These are phyloP conservation scores for Nemania sp. DNA, from an alignment of 2,329 filamentous ascomycete genomes.

Conservation along the genomic window DNA sequence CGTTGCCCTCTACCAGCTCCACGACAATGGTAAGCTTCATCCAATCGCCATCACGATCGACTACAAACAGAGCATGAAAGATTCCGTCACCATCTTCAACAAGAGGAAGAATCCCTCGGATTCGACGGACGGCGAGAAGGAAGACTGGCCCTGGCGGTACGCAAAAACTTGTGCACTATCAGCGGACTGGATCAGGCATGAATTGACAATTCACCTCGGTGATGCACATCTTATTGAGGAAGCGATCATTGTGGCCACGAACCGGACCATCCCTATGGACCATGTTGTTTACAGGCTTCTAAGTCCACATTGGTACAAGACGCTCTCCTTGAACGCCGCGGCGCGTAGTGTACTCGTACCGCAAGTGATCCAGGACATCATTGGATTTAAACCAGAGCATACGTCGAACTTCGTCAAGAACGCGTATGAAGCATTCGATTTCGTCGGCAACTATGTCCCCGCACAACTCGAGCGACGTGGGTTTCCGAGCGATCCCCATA, in stretches of 20 bases:
- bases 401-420: slow-evolving; percentile 43
- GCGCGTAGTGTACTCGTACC: slow-evolving; percentile 50
- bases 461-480: slow-evolving; percentile 49
- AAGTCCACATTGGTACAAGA: slow-evolving; percentile 54
- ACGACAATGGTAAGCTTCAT: slow-evolving; percentile 49
- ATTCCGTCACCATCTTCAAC: slow-evolving; percentile 56
- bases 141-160: slow-evolving; percentile 56
- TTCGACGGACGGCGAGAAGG: slow-evolving; percentile 39
- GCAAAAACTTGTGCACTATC: slow-evolving; percentile 54
- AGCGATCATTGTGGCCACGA: slow-evolving; percentile 50
- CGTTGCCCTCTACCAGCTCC: slow-evolving; percentile 49
- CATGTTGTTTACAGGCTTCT: slow-evolving; percentile 50
- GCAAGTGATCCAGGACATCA: slow-evolving; percentile 46
- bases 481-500: slow-evolving; percentile 43
- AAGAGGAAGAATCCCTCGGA: slow-evolving; percentile 35
- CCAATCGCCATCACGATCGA: slow-evolving; percentile 54
- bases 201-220: slow-evolving; percentile 50
- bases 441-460: slow-evolving; percentile 49
- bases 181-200: slow-evolving; percentile 53
- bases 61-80: slow-evolving; percentile 46
- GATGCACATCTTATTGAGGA: slow-evolving; percentile 53
- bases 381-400: slow-evolving; percentile 45
- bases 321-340: slow-evolving; percentile 52
- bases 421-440: slow-evolving; percentile 50
- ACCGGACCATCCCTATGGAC: slow-evolving; percentile 46